phyloP scores from a whole-genome alignment of 805 yeast genomes.

The Yarrowia divulgata region DNA sequence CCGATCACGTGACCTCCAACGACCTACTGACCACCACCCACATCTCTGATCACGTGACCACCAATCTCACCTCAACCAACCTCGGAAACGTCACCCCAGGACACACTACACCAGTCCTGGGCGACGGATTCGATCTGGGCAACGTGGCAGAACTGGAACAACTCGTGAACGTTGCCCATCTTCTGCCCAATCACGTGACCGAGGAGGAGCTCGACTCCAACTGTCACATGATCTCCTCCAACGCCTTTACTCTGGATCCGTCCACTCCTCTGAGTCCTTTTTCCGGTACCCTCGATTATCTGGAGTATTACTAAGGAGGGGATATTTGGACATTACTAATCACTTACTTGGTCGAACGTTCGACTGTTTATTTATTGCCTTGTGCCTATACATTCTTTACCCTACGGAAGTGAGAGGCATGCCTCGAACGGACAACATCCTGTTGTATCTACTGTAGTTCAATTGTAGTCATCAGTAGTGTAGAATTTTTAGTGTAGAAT shows the following conservation, averaged over 20 bases:
- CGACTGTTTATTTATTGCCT: conserved; percentile 5
- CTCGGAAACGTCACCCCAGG: conserved; percentile 28
- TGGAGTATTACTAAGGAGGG: not conserved
- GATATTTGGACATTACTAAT: not conserved
- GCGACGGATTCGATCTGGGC: not conserved
- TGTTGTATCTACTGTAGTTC: too few species aligned
- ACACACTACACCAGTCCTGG: conserved; percentile 7
- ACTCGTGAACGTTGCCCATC: not conserved
- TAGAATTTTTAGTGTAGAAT: too few species aligned
- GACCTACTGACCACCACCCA: not conserved
- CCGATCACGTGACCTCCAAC: not conserved
- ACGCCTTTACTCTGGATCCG: conserved; percentile 12
- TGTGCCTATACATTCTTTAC: not conserved
- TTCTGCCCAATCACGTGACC: conserved; percentile 2
- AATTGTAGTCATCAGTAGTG: too few species aligned
- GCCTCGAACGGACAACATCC: too few species aligned
- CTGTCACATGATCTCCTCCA: conserved; percentile 6
- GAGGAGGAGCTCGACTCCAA: not conserved
- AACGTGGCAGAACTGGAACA: conserved; percentile 8
- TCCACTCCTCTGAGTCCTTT: conserved; percentile 11
- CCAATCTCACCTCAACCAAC: not conserved
- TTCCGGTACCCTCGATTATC: conserved; percentile 17
- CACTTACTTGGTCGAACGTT: not conserved
- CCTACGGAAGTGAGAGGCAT: too few species aligned
- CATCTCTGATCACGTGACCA: not conserved